These are phyloP conservation scores for Histomonas meleagridis DNA, from an alignment of 208 protist genomes.

Conservation along the genomic window DNA sequence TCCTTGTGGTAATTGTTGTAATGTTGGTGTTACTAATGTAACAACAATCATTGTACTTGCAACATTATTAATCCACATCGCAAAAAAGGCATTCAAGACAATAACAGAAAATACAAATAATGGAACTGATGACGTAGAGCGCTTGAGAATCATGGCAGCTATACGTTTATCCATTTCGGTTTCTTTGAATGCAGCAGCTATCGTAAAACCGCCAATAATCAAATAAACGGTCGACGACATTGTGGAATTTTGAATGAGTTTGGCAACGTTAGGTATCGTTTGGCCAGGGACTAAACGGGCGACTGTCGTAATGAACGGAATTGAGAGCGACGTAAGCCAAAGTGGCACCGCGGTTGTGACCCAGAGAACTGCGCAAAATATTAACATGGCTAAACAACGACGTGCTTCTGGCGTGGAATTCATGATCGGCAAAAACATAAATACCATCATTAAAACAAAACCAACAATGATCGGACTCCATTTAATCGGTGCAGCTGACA, in stretches of 20 bases:
- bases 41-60: background rate
- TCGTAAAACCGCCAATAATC: background rate
- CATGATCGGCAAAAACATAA: background rate
- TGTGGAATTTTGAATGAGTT: background rate
- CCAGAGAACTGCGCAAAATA: background rate
- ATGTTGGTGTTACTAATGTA: background rate
- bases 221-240: slow-evolving; percentile 20
- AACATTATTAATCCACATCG: background rate
- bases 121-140: background rate
- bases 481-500: background rate
- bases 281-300: background rate
- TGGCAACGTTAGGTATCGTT: background rate
- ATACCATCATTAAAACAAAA: background rate
- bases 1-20: background rate
- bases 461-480: background rate
- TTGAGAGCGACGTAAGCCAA: background rate
- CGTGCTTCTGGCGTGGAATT: background rate
- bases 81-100: background rate
- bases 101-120: background rate
- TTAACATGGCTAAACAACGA: background rate
- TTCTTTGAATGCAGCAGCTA: background rate
- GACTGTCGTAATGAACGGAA: background rate
- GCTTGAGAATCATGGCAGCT: background rate
- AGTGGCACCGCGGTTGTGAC: background rate
- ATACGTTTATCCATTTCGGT: background rate